Percentiles rank a stretch among this genome's conserved stretches.
phyloP scores from a whole-genome alignment of 306 rosid species.

The Pyrus communis region DNA sequence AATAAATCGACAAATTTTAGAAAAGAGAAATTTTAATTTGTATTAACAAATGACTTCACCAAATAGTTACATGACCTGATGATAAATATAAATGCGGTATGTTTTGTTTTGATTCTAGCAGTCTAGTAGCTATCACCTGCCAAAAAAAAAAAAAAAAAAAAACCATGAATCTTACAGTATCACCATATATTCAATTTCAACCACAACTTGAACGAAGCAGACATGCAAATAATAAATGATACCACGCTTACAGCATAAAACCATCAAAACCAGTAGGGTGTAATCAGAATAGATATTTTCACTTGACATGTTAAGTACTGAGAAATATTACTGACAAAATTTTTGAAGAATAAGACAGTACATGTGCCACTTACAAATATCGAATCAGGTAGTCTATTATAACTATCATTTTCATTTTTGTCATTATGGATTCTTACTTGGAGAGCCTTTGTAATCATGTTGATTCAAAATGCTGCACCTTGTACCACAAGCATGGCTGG shows the following conservation, averaged over 20 bases:
- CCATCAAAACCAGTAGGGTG: not conserved
- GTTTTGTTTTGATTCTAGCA: conserved; percentile 83
- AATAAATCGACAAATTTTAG: conserved; percentile 22
- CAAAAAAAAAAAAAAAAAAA: not conserved
- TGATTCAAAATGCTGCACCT: no score
- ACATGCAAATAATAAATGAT: not conserved
- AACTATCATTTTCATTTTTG: no score
- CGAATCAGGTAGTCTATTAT: no score
- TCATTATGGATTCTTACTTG: no score
- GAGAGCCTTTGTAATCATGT: no score
- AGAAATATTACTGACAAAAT: no score
- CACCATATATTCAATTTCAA: not conserved
- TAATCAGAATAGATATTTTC: not conserved
- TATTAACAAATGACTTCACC: conserved; percentile 3
- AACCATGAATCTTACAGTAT: conserved; percentile 5
- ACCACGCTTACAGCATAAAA: not conserved
- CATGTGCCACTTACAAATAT: no score
- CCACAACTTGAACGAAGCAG: not conserved
- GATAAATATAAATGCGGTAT: conserved; percentile 85
- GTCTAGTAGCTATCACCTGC: conserved; percentile 91
- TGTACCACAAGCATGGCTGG: no score
- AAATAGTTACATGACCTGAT: conserved; percentile 51
- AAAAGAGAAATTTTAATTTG: conserved; percentile 1
- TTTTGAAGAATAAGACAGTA: no score
- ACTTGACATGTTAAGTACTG: not conserved